Evolutionary conservation across 1,139 yeast species (phyloP), one percentile per base, ranked within the genome.

Genomic region (Petasospora fabianii): DNA sequence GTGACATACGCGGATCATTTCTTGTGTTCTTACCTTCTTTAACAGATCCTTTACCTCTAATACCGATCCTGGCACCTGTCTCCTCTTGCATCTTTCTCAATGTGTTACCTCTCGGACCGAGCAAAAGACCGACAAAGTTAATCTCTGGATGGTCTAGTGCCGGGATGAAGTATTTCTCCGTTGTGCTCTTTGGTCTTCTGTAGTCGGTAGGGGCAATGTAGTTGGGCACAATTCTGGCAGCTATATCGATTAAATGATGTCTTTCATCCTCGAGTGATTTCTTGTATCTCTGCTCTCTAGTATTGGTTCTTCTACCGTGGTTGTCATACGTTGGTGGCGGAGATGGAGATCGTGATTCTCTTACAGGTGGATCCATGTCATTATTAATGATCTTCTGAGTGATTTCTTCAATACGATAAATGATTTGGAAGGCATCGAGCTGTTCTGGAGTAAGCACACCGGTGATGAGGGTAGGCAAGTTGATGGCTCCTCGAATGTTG

Each of bases 71-170:
- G 17, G 97, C 96, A 1, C 95, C 95, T 35, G 94, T 80, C 37
- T 82, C 79, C 35, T 78, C 81, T 58, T 90, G 96, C 62, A 94
- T 66, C 52, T 79, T 78, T 46, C 86, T 76, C 52, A 90, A 65
- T 0, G 97, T 92, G 53, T 84, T 83, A 16, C 97, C 99, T 68
- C 99, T 80, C 24, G 99, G 98, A 0, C 99, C 99, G 41, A 94
- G 65, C 27, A 94, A 66, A 39, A 85, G 71, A 0, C 99, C 99
- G 39, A 92, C 86, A 56, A 90, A 90, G 64, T 94, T 94, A 51
- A 92, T 82, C 38, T 84, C 94, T 0, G 97, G 97, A 61, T 87
- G 84, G 46, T 88, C 95, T 37, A 80, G 75, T 2, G 78, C 84
- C 0, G 98, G 97, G 15, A 94, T 77, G 58, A 78, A 90, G 38